Evolutionary conservation across 495 filamentous ascomycete genomes (phyloP).

Genomic region (Penicillium waksmanii): DNA sequence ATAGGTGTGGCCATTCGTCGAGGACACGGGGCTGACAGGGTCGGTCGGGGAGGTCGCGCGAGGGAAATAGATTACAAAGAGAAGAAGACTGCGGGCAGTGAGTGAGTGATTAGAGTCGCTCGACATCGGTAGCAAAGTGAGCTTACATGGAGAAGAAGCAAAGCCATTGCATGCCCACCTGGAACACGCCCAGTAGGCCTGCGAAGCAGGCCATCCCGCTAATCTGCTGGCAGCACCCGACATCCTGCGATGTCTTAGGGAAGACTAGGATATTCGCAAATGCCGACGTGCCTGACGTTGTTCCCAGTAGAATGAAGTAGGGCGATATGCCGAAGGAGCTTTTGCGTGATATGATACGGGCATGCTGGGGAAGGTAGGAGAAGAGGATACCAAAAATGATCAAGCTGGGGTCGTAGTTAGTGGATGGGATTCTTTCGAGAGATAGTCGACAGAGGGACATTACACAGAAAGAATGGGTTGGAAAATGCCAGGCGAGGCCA

Average conservation of each 20-base stretch:
- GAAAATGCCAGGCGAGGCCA: slow-evolving; percentile 53
- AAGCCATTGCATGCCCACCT: slow-evolving; percentile 88
- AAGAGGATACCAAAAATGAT: slow-evolving; percentile 88
- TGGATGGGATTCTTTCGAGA: neutral
- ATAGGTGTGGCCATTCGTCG: slow-evolving; percentile 58
- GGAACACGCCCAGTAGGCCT: slow-evolving; percentile 81
- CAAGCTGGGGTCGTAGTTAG: slow-evolving; percentile 54
- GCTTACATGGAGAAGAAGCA: slow-evolving; percentile 89
- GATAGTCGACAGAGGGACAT: slow-evolving; percentile 7
- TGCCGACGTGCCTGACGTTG: slow-evolving; percentile 81
- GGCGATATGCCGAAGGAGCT: slow-evolving; percentile 97
- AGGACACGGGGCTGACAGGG: slow-evolving; percentile 25
- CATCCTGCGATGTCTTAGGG: slow-evolving; percentile 73
- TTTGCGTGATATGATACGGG: slow-evolving; percentile 81
- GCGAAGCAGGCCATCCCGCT: slow-evolving; percentile 82
- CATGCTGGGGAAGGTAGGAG: slow-evolving; percentile 94
- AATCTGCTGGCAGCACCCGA: slow-evolving; percentile 81
- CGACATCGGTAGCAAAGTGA: neutral
- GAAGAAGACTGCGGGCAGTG: slow-evolving; percentile 60
- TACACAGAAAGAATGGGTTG: slow-evolving; percentile 68
- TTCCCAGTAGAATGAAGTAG: slow-evolving; percentile 89
- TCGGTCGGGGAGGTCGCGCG: slow-evolving; percentile 55
- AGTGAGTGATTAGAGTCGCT: neutral
- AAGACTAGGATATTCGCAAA: slow-evolving; percentile 91
- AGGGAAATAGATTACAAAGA: slow-evolving; percentile 88